phyloP scores from a whole-genome alignment of 116 monocot genomes.

The Trichopus zeylanicus region DNA sequence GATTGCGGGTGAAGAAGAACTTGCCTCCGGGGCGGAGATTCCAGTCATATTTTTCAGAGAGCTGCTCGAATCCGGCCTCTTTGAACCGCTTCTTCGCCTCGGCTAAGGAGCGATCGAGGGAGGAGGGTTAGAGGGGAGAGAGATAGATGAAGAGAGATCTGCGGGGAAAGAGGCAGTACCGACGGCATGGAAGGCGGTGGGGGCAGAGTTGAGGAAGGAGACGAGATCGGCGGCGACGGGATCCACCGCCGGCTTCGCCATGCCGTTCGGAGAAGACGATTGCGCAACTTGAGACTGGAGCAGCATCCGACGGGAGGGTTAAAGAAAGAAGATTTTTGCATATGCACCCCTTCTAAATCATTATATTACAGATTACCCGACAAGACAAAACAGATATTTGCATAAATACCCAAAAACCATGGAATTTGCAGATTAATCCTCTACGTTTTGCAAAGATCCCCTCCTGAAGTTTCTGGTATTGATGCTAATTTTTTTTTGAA shows the following conservation, averaged over 20 bases:
- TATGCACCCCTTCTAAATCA: no score
- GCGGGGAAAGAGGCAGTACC: constrained; percentile 23
- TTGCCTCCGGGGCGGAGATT: constrained; percentile 59
- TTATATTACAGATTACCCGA: no score
- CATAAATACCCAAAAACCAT: no score
- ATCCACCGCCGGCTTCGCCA: constrained; percentile 16
- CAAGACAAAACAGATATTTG: no score
- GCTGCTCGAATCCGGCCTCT: constrained; percentile 53
- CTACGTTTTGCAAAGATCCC: no score
- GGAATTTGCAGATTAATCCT: no score
- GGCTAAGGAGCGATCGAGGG: constrained; percentile 23
- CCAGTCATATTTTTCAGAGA: constrained; percentile 92
- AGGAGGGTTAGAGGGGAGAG: not conserved
- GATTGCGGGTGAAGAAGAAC: constrained; percentile 93
- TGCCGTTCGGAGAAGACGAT: no score
- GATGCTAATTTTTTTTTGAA: no score
- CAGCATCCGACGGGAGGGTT: no score
- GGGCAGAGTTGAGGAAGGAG: constrained; percentile 92
- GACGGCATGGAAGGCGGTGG: constrained; percentile 98
- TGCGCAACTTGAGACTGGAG: no score
- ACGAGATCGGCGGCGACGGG: constrained; percentile 65
- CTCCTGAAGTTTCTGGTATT: no score
- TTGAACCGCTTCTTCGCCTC: constrained; percentile 77
- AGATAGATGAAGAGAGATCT: not conserved
- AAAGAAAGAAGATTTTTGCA: no score